Conservation (phyloP, 208 protist genomes). For the Leishmania guyanensis region DNA sequence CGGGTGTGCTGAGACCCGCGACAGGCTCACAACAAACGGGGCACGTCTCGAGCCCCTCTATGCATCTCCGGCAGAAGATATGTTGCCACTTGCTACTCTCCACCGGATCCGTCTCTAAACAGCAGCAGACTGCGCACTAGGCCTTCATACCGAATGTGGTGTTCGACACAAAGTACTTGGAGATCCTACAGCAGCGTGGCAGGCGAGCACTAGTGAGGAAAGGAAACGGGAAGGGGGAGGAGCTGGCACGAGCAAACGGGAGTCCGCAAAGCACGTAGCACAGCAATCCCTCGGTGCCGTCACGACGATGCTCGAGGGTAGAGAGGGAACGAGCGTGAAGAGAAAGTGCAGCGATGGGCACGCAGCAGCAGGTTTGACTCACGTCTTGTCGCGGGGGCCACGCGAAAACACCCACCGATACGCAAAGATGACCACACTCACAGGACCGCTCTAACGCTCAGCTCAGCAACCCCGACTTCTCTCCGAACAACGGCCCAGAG, state of each 20-base stretch:
- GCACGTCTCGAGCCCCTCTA: slow-evolving; percentile 40
- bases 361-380: background rate
- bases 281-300: background rate
- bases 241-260: background rate
- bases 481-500: background rate
- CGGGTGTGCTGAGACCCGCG: slow-evolving; percentile 28
- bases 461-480: background rate
- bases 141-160: slow-evolving; percentile 44
- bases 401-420: background rate
- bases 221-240: slow-evolving; percentile 5
- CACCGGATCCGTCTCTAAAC: slow-evolving; percentile 46
- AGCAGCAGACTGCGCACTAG: slow-evolving; percentile 51
- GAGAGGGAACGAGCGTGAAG: background rate
- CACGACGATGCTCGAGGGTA: background rate
- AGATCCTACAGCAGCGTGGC: slow-evolving; percentile 14
- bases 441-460: background rate
- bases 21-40: slow-evolving; percentile 47
- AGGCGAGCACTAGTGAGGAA: background rate
- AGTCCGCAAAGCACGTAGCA: background rate
- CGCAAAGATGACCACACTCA: background rate
- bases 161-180: slow-evolving; percentile 53
- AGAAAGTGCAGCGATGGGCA: background rate
- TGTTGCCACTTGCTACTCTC: slow-evolving; percentile 57
- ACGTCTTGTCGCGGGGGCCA: background rate
- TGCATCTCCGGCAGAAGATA: slow-evolving; percentile 59